These are phyloP conservation scores for Copromyces sp. DNA, from an alignment of 495 filamentous ascomycete species.

Conservation along the genomic window DNA sequence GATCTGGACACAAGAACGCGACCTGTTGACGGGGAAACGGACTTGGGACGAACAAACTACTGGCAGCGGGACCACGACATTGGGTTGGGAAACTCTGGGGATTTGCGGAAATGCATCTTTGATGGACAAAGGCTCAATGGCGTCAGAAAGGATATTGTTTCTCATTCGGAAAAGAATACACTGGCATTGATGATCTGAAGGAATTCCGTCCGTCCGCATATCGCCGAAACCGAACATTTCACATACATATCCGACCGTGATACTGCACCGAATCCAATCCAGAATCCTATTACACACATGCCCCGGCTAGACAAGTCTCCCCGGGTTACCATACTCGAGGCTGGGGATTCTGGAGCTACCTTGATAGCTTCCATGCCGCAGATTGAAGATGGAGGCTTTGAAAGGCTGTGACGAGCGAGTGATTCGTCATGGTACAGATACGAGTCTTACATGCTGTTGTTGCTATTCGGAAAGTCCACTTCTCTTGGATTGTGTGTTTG, in stretches of 20 bases:
- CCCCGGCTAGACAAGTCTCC: conserved; percentile 40
- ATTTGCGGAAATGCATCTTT: conserved; percentile 14
- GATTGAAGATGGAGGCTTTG: conserved; percentile 53
- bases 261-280: neutral
- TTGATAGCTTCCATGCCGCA: conserved; percentile 45
- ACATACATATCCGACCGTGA: neutral
- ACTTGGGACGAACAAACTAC: conserved; percentile 1
- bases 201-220: neutral
- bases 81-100: neutral
- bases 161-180: conserved; percentile 19
- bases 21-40: neutral
- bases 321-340: conserved; percentile 35
- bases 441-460: conserved; percentile 61
- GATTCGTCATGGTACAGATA: conserved; percentile 86
- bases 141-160: conserved; percentile 28
- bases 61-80: conserved; percentile 16
- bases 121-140: conserved; percentile 17
- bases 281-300: neutral
- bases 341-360: conserved; percentile 44
- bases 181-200: conserved; percentile 22
- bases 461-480: neutral
- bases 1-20: conserved; percentile 12
- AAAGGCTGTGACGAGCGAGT: conserved; percentile 76
- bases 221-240: neutral
- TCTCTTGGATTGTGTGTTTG: neutral